Conservation (phyloP, 2,329 filamentous ascomycete species). For the Emydomyces testavorans region DNA sequence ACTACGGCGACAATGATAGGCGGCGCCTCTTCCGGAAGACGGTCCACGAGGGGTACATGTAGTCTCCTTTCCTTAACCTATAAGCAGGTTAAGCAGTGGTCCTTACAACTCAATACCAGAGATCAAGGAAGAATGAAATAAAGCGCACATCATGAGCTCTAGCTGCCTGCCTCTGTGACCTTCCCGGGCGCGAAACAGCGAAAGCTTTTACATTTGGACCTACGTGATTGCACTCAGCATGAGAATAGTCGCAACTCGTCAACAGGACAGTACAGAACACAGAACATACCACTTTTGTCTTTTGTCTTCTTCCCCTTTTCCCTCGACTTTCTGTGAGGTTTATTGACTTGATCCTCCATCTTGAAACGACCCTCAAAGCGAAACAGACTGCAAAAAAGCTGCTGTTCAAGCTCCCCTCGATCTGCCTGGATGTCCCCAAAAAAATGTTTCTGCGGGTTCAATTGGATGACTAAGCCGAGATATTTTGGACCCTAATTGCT, state of each 20-base stretch:
- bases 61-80: conserved; percentile 90
- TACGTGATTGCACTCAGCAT: conserved; percentile 24
- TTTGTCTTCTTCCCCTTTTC: conserved; percentile 58
- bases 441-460: conserved; percentile 9
- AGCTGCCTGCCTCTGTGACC: conserved; percentile 56
- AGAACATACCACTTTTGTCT: conserved; percentile 18
- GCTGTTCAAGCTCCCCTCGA: background rate
- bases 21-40: conserved; percentile 86
- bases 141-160: conserved; percentile 43
- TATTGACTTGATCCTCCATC: conserved; percentile 76
- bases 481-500: background rate
- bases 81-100: conserved; percentile 15
- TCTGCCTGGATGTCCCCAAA: background rate
- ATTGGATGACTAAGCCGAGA: conserved; percentile 5
- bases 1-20: conserved; percentile 89
- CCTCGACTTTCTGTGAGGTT: conserved; percentile 74
- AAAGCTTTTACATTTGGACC: conserved; percentile 85
- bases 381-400: background rate
- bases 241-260: conserved; percentile 6
- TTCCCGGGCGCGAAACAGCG: conserved; percentile 69
- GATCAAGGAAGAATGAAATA: conserved; percentile 3
- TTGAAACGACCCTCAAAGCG: conserved; percentile 18
- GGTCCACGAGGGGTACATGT: conserved; percentile 92
- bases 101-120: background rate
- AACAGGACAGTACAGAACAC: too few relatives aligned